Evolutionary conservation across 2,329 filamentous ascomycete species (phyloP), one percentile per base, ranked within the genome.

Genomic region (Fusarium sp.): DNA sequence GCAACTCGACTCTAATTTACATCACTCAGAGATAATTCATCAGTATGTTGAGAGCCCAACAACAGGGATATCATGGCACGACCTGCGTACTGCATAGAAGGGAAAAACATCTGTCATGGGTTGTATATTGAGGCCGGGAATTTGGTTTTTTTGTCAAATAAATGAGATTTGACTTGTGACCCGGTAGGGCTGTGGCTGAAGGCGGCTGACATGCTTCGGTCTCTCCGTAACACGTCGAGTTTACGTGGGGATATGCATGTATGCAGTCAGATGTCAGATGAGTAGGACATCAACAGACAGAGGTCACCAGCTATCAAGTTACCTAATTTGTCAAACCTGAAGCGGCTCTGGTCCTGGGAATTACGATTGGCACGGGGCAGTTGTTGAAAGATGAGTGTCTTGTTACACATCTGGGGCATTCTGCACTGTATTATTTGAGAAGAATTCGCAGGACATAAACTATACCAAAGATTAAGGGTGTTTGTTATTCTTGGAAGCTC

Each of bases 221-320:
- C 49, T 45, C 43, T 38, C 57, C 62, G 62, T 65, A 13, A 53
- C 35, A 44, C 39, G 39, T 53, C 13, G 37, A 56, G 36, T 53
- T 29, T 37, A 23, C 25, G 38, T 44, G 23, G 32, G 29, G 29
- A 50, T 17, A 53, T 13, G 15, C 7, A 39, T 39, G 25, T 19
- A 63, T 65, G 61, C 57, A 65, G 61, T 65, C 62, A 65, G 57
- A 65, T 65, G 61, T 65, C 62, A 65, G 57, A 65, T 65, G 61
- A 63, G 46, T 56, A 50, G 31, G 44, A 48, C 53, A 50, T 17
- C 23, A 54, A 27, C 36, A 42, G 31, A 44, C 9, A 27, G 11
- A 42, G 37, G 56, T 36, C 48, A 46, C 47, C 38, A 19, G n/a
- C 15, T 39, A 44, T 48, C 42, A 60, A 55, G 19, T 19, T 19